phyloP scores from a whole-genome alignment of 805 yeast genomes.

The Metschnikowia noctiluminum region DNA sequence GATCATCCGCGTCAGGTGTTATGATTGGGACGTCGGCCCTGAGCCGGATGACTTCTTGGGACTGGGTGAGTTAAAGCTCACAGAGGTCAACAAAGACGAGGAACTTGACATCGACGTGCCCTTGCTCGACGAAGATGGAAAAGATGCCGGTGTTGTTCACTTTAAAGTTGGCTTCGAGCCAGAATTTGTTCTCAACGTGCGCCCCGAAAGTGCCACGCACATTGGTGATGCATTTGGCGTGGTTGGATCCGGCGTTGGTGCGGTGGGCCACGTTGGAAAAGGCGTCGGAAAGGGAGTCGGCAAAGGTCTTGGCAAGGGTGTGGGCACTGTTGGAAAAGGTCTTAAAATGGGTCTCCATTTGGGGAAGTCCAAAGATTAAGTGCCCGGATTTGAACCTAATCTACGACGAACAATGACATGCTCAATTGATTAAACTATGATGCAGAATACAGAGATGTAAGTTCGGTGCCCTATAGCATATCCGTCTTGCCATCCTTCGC shows the following conservation, averaged over 20 bases:
- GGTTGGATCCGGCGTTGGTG: constrained; percentile 27
- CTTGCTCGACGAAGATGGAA: constrained; percentile 41
- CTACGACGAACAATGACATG: neutral
- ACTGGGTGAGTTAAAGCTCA: constrained; percentile 51
- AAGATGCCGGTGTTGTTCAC: constrained; percentile 62
- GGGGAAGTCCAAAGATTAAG: constrained; percentile 18
- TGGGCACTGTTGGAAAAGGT: constrained; percentile 34
- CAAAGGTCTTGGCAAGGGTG: constrained; percentile 27
- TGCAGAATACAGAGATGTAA: too few species aligned
- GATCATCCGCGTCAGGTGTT: constrained; percentile 52
- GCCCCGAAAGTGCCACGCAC: constrained; percentile 26
- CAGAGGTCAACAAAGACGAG: constrained; percentile 46
- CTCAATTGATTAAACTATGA: too few species aligned
- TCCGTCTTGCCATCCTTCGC: neutral
- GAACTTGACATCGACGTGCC: constrained; percentile 46
- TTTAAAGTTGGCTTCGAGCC: constrained; percentile 66
- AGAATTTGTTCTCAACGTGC: constrained; percentile 54
- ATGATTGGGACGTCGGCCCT: constrained; percentile 94
- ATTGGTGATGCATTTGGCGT: constrained; percentile 46
- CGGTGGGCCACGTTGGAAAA: constrained; percentile 20
- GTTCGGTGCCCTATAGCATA: neutral
- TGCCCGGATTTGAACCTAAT: too few species aligned
- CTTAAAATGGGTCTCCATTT: constrained; percentile 36
- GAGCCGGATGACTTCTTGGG: constrained; percentile 84
- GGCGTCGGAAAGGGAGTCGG: constrained; percentile 21